These are phyloP conservation scores for Verticillium klebahnii DNA, from an alignment of 2,329 filamentous ascomycete genomes.

Conservation along the genomic window DNA sequence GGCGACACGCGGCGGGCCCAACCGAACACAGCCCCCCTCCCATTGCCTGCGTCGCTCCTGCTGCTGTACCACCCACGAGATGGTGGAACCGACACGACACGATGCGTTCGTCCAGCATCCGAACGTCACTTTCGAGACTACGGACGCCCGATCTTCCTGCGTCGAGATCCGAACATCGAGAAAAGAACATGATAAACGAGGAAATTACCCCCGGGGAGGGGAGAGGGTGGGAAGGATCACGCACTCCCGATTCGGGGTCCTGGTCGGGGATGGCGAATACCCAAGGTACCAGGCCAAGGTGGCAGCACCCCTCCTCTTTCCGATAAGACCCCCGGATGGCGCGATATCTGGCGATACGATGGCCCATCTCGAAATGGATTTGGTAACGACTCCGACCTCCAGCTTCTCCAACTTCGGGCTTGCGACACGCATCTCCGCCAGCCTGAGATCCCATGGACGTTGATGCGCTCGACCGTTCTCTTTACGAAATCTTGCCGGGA, in stretches of 20 bases:
- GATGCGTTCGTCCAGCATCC: too few relatives aligned
- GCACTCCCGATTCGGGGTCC: too few relatives aligned
- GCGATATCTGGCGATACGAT: not conserved
- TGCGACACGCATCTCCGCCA: not conserved
- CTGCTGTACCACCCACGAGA: too few relatives aligned
- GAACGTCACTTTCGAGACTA: too few relatives aligned
- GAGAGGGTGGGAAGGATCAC: too few relatives aligned
- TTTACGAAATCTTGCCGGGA: not conserved
- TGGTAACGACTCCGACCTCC: not conserved
- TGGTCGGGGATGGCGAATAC: too few relatives aligned
- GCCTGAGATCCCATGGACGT: not conserved
- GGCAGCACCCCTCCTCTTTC: not conserved
- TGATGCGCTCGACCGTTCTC: not conserved
- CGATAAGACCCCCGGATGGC: not conserved
- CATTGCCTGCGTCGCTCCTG: not conserved
- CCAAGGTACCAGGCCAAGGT: too few relatives aligned
- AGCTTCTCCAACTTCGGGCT: not conserved
- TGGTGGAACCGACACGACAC: too few relatives aligned
- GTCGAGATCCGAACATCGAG: too few relatives aligned
- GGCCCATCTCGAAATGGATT: not conserved
- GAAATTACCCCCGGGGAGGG: too few relatives aligned
- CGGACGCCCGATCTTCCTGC: too few relatives aligned
- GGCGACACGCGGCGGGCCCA: not conserved
- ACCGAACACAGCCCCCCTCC: not conserved
- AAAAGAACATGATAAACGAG: too few relatives aligned